These are phyloP conservation scores for Zalaria obscura DNA, from an alignment of 2,329 filamentous ascomycete genomes.

Conservation along the genomic window DNA sequence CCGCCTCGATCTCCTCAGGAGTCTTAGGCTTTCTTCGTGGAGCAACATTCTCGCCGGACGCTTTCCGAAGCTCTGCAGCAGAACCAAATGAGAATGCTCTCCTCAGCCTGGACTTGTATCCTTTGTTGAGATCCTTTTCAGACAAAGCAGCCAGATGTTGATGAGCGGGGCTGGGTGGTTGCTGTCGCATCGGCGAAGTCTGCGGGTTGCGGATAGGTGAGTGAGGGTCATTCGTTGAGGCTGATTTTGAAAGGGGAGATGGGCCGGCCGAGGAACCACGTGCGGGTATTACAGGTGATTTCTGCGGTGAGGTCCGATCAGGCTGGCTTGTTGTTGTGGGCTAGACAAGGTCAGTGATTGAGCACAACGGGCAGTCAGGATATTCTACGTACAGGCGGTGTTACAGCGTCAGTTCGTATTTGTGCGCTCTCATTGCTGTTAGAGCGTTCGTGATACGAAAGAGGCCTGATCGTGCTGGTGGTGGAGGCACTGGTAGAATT, in stretches of 20 bases:
- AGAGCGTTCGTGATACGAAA: slow-evolving; percentile 16
- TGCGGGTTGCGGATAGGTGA: neutral
- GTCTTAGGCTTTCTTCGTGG: slow-evolving; percentile 11
- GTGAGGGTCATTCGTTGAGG: slow-evolving; percentile 3
- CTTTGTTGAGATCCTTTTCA: slow-evolving; percentile 62
- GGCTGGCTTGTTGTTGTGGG: neutral
- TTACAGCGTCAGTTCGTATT: slow-evolving; percentile 7
- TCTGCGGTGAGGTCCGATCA: neutral
- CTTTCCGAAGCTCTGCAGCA: slow-evolving; percentile 74
- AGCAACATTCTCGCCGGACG: slow-evolving; percentile 45
- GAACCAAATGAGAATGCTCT: slow-evolving; percentile 95
- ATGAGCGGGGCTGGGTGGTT: slow-evolving; percentile 52
- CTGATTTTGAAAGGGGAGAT: slow-evolving; percentile 29
- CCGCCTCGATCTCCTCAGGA: slow-evolving; percentile 45
- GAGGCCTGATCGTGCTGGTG: slow-evolving; percentile 17
- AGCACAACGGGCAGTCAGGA: neutral
- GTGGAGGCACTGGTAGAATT: slow-evolving; percentile 11
- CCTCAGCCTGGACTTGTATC: slow-evolving; percentile 75
- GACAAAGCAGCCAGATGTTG: slow-evolving; percentile 79
- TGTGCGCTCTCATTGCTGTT: slow-evolving; percentile 19
- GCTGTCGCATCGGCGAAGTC: neutral
- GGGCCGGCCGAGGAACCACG: slow-evolving; percentile 24
- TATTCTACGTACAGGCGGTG: slow-evolving; percentile 4
- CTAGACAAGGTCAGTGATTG: neutral
- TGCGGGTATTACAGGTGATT: neutral